Conservation (phyloP, 345 rosid genomes). For the Dipteronia dyeriana region DNA sequence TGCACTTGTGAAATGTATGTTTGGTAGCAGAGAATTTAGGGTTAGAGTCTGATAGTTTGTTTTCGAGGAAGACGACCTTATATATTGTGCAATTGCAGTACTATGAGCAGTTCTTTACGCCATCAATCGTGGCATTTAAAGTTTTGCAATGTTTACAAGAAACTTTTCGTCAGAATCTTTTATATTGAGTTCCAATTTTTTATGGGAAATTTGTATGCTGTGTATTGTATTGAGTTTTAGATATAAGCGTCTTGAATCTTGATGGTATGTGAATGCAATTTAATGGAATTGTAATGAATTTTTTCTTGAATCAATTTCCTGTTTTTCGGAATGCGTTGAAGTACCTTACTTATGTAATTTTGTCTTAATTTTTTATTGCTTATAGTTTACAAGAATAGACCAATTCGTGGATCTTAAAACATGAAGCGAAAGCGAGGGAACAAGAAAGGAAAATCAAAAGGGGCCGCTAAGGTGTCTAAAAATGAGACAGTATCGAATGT, state of each 20-base stretch:
- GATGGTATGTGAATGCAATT: neutral
- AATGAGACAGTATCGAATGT: slow-evolving; percentile 18
- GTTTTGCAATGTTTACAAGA: neutral
- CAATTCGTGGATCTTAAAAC: slow-evolving; percentile 15
- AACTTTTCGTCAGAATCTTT: neutral
- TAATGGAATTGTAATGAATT: neutral
- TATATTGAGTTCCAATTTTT: neutral
- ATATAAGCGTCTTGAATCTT: neutral
- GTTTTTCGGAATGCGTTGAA: neutral
- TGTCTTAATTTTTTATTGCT: slow-evolving; percentile 1
- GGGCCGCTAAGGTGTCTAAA: slow-evolving; percentile 20
- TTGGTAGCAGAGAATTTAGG: neutral
- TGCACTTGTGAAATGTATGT: neutral
- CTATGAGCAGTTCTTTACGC: neutral
- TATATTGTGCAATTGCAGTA: too few species aligned
- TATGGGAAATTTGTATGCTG: neutral
- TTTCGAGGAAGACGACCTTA: too few species aligned
- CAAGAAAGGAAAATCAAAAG: slow-evolving; percentile 57
- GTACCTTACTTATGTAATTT: neutral
- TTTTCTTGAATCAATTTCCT: neutral
- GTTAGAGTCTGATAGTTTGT: neutral
- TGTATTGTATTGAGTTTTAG: neutral
- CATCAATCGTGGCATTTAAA: neutral
- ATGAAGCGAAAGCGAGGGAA: slow-evolving; percentile 80
- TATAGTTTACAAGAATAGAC: slow-evolving; percentile 10